These are phyloP conservation scores for Corynascus novoguineensis DNA, from an alignment of 495 filamentous ascomycete genomes.

Conservation along the genomic window DNA sequence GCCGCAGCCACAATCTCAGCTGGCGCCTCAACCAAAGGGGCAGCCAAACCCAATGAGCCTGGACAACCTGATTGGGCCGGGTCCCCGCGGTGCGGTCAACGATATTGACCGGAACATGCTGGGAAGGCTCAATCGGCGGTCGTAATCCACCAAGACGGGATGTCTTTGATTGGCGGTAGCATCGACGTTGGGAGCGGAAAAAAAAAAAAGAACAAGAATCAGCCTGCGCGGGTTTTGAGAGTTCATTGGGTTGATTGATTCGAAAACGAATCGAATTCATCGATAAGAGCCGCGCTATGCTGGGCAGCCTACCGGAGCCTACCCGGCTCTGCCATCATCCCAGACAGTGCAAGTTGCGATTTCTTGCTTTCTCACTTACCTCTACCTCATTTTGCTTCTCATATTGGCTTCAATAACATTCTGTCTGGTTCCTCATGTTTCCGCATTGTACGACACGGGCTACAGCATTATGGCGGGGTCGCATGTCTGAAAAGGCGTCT, in stretches of 20 bases:
- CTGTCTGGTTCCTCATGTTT: too few relatives aligned
- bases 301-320: neutral
- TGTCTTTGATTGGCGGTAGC: too few relatives aligned
- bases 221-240: neutral
- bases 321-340: neutral
- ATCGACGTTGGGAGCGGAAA: neutral
- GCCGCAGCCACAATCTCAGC: slow-evolving; percentile 7
- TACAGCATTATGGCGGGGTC: neutral
- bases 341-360: neutral
- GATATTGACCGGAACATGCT: slow-evolving; percentile 45
- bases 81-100: slow-evolving; percentile 22
- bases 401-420: too few relatives aligned
- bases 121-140: slow-evolving; percentile 26
- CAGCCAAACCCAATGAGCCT: slow-evolving; percentile 41
- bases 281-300: neutral
- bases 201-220: neutral
- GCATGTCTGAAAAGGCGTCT: neutral
- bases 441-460: neutral
- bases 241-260: neutral
- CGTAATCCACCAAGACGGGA: too few relatives aligned
- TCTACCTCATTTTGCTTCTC: too few relatives aligned
- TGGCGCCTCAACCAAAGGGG: neutral
- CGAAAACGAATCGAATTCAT: neutral
- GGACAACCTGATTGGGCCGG: slow-evolving; percentile 36
- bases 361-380: neutral